phyloP scores from a whole-genome alignment of 371 early-diverging fungal species.

The Mortierella sp. region DNA sequence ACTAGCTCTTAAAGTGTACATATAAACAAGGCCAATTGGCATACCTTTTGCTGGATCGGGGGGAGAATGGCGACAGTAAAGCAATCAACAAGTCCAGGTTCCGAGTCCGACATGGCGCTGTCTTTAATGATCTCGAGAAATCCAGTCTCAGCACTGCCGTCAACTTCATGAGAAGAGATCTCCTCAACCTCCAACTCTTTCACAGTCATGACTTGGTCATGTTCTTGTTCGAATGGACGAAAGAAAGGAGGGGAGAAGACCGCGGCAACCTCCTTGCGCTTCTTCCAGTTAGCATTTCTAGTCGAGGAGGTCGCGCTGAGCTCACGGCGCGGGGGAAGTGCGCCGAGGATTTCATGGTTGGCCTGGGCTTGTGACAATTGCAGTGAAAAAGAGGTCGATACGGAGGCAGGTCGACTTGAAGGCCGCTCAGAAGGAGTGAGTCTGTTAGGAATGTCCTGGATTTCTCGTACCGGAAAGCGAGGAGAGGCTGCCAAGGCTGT shows the following conservation, averaged over 20 bases:
- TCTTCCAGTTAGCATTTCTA: slow-evolving; percentile 14
- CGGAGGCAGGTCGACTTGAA: neutral
- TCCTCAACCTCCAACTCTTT: neutral
- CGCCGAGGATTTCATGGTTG: too few relatives aligned
- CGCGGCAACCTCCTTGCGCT: slow-evolving; percentile 27
- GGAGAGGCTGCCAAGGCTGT: neutral
- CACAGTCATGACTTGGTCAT: too few relatives aligned
- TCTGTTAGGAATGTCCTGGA: neutral
- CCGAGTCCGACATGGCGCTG: too few relatives aligned
- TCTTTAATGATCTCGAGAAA: neutral
- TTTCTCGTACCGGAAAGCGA: neutral
- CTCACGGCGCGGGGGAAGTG: neutral
- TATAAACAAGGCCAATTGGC: neutral
- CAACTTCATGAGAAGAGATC: neutral
- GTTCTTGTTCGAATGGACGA: neutral
- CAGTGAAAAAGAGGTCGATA: neutral
- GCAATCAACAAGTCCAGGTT: neutral
- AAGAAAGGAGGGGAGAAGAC: neutral
- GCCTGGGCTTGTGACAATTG: neutral
- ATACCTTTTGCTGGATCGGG: neutral
- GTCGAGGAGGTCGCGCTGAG: neutral
- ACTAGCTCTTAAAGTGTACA: neutral
- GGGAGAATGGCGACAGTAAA: neutral
- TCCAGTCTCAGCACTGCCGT: neutral
- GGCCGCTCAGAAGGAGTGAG: neutral